A percentile compares a stretch with the other conserved stretches of the same genome.
Evolutionary conservation across 2,329 filamentous ascomycete species (phyloP).

Genomic region (Cercospora canescens): DNA sequence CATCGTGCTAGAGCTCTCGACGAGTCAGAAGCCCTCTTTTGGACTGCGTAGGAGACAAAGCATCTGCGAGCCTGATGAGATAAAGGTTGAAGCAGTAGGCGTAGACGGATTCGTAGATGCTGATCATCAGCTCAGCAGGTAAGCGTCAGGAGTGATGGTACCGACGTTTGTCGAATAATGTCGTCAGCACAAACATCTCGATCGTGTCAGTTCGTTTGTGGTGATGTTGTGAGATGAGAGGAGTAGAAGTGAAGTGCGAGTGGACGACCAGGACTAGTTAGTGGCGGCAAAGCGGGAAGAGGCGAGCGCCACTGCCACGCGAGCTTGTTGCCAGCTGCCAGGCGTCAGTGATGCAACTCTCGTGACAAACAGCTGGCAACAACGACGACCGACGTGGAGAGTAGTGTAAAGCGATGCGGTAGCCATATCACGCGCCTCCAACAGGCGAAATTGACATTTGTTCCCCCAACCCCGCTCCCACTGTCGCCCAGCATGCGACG

Average conservation of each 20-base stretch:
- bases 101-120: not conserved
- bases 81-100: not conserved
- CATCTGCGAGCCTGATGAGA: not conserved
- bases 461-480: too few relatives aligned
- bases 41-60: not conserved
- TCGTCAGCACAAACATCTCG: not conserved
- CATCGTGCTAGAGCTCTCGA: not conserved
- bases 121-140: not conserved
- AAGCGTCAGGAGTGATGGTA: not conserved
- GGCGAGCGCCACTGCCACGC: not conserved
- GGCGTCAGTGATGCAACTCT: not conserved
- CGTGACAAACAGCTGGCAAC: constrained; percentile 1
- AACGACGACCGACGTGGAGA: not conserved
- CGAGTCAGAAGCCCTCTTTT: not conserved
- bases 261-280: not conserved
- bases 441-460: not conserved
- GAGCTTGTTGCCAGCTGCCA: not conserved
- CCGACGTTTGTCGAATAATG: not conserved
- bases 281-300: not conserved
- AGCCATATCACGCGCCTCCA: not conserved
- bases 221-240: not conserved
- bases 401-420: not conserved
- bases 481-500: constrained; percentile 12
- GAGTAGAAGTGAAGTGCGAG: not conserved
- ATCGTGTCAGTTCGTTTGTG: not conserved